A percentile compares a stretch with the other conserved stretches of the same genome.
phyloP scores from a whole-genome alignment of 1,139 yeast genomes.

The Nematodospora anomalae region DNA sequence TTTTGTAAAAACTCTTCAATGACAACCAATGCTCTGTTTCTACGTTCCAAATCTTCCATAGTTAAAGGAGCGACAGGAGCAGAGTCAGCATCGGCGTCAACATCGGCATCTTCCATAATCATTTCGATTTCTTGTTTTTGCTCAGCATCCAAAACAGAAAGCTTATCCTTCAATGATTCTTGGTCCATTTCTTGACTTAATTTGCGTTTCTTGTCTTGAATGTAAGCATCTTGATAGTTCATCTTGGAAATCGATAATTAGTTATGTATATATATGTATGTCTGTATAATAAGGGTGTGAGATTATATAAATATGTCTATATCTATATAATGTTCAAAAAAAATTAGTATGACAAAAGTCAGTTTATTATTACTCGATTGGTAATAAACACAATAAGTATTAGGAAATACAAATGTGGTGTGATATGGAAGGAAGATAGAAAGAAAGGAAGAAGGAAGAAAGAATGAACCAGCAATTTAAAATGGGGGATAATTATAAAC shows the following conservation, averaged over 20 bases:
- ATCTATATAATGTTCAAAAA: too few relatives aligned
- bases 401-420: neutral
- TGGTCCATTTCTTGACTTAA: conserved; percentile 13
- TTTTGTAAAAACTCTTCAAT: conserved; percentile 15
- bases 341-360: too few relatives aligned
- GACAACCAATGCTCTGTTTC: conserved; percentile 13
- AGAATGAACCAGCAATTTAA: too few relatives aligned
- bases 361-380: too few relatives aligned
- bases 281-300: too few relatives aligned
- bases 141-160: conserved; percentile 13
- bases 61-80: conserved; percentile 4
- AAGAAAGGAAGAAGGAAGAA: neutral
- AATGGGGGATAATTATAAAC: neutral
- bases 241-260: conserved; percentile 16
- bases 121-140: conserved; percentile 12
- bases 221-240: conserved; percentile 16
- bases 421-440: neutral
- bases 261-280: neutral
- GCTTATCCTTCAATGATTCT: conserved; percentile 13
- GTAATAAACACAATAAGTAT: neutral
- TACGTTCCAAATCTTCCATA: conserved; percentile 13
- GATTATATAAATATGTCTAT: too few relatives aligned
- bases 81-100: conserved; percentile 8
- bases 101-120: conserved; percentile 10
- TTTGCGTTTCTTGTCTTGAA: conserved; percentile 15